Evolutionary conservation across 208 protist species (phyloP), one percentile per base, ranked within the genome.

Genomic region (Polymyxa betae): DNA sequence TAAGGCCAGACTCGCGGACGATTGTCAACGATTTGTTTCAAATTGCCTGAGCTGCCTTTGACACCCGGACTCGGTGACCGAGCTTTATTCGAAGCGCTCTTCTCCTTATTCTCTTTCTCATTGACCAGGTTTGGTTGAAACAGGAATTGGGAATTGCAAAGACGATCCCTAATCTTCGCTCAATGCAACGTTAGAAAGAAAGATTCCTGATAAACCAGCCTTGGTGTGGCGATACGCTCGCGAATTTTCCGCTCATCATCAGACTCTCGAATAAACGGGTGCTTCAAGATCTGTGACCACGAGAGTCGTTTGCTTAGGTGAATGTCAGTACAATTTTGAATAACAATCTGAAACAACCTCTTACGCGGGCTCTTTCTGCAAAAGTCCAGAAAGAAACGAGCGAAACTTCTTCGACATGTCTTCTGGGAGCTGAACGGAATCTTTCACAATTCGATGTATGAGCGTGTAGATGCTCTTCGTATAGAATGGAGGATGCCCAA

Each of bases 401-500:
- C 97, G 96, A 89, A 98, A 97, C 0, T 93, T 92, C 0, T 94
- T 90, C 32, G 92, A 96, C 89, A 98, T 98, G 0, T 94, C 95
- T 12, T 97, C 95, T 43, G 96, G 95, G 91, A 97, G 97, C 89
- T 94, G 95, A 29, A 95, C 54, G 20, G 96, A 95, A 82, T 97
- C 95, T 32, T 96, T 95, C 16, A 98, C 94, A 90, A 98, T 98
- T 90, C 98, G 94, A 64, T 97, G 96, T 89, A 98, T 97, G 16
- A 99, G 93, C 24, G 96, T 96, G 91, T 97, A 98, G 1, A 98
- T 94, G 92, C 97, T 98, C 88, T 97, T 97, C 29, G 97, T 98
- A 92, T 97, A 97, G 92, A 98, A 99, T 0, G 98, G 98, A 38
- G 98, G 97, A 88, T 96, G 94, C 20, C 98, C 98, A 45, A 96